Percentiles rank a stretch among this genome's conserved stretches.
Evolutionary conservation across 306 rosid genomes (phyloP).

Genomic region (Quillaja saponaria): DNA sequence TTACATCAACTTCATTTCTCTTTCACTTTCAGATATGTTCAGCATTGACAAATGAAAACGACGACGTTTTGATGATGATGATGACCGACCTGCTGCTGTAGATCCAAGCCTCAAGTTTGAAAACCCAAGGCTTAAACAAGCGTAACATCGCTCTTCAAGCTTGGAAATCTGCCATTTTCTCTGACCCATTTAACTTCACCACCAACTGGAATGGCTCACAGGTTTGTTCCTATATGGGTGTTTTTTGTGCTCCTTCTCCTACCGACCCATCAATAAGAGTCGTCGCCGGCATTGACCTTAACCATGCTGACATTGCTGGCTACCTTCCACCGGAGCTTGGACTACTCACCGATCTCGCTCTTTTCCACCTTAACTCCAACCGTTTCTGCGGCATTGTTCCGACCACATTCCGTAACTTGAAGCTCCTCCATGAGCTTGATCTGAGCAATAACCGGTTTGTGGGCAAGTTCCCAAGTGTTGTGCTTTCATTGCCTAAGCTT

Average conservation of each 20-base stretch:
- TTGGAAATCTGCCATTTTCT: slow-evolving; percentile 68
- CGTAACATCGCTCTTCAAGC: slow-evolving; percentile 67
- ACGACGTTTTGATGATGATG: no score
- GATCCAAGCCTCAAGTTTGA: slow-evolving; percentile 47
- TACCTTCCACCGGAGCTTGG: slow-evolving; percentile 70
- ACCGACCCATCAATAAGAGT: slow-evolving; percentile 49
- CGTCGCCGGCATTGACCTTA: slow-evolving; percentile 76
- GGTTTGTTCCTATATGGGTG: slow-evolving; percentile 62
- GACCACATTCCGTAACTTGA: slow-evolving; percentile 40
- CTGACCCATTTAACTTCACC: slow-evolving; percentile 57
- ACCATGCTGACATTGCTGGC: slow-evolving; percentile 75
- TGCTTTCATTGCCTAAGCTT: slow-evolving; percentile 47
- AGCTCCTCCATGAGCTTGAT: slow-evolving; percentile 59
- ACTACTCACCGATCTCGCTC: slow-evolving; percentile 47
- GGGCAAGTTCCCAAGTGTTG: slow-evolving; percentile 60
- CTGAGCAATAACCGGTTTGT: slow-evolving; percentile 68
- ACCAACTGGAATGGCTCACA: slow-evolving; percentile 58
- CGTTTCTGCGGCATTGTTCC: slow-evolving; percentile 72
- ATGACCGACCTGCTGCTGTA: no score
- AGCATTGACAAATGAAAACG: no score
- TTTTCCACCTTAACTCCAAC: slow-evolving; percentile 67
- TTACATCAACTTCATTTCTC: no score
- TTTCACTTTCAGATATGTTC: no score
- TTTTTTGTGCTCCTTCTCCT: slow-evolving; percentile 50
- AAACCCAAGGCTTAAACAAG: slow-evolving; percentile 47